Evolutionary conservation across 306 rosid genomes (phyloP), one percentile per base, ranked within the genome.

Genomic region (Cucurbita maxima): DNA sequence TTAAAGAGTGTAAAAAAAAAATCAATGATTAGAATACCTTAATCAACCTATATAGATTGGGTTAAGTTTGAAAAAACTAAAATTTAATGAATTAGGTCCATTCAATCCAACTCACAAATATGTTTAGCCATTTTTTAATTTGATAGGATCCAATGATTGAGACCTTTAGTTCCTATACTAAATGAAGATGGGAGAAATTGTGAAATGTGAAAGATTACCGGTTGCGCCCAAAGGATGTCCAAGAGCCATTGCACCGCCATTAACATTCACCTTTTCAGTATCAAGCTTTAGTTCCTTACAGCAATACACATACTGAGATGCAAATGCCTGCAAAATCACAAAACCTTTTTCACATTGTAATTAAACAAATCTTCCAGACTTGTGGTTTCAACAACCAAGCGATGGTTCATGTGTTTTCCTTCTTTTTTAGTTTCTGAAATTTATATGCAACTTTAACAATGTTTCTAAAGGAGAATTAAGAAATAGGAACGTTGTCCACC

Each of bases 161-260:
- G 37, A 30, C 40, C 18, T 13, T 59, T 10, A 5, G 7, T 34
- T 59, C 3, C 43, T n/a, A 7, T 59, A 59, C 7, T 19, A 20
- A 9, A 56, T 19, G 3, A 3, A n/a, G 58, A 36, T 5, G 10
- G 51, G 18, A 50, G n/a, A 22, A 12, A 48, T 22, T 1, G 11
- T 19, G 37, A 61, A 61, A 58, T 60, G 37, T 1, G 69, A 47
- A 15, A 7, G 69, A 61, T 7, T 77, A 93, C 97, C 97, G 81
- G 97, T 94, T 52, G 89, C 94, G 0, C 96, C 98, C 83, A 94
- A 75, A 77, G 97, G 98, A 90, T 94, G 98, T 7, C 98, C 98
- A 47, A 90, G 81, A 59, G 97, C 98, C 70, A 93, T 80, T 36
- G 98, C 98, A 59, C 98, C 97, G 76, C 97, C 98, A 71, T 90